Evolutionary conservation across 768 basidiomycete genomes (phyloP), one percentile per base, ranked within the genome.

Genomic region (Leccinum variicolor): DNA sequence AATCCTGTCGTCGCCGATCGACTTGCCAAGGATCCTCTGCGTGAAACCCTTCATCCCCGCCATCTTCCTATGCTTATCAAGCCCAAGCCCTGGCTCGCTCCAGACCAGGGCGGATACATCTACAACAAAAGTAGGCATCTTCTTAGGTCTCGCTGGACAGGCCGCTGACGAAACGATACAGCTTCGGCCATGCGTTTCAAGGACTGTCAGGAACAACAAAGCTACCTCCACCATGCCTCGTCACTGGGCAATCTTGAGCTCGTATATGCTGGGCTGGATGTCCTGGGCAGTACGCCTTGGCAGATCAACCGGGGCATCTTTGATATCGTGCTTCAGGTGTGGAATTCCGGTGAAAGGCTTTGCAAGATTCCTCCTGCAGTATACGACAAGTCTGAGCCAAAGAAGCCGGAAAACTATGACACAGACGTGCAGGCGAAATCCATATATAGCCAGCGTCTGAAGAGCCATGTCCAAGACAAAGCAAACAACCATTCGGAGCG

Each of bases 1-100:
- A 96, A 98, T 70, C 85, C 88, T 0, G 84, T 80, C 4, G 88
- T 98, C 6, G 77, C 86, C 3, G 85, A 89, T 14, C 82, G 89
- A 3, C 76, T 98, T 54, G 85, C 91, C 3, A 84, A 83, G 57
- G 95, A 98, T 59, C 78, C 74, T 41, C 66, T 94, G 19, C 74
- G 77, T 13, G 81, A 85, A 53, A 83, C 89, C 0, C 77, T 98
- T 17, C 94, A 96, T 73, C 94, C 96, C 15, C 90, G 94, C 2
- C 92, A 96, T 72, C 79, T 99, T 23, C 96, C 96, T 9, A 99
- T 98, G 97, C 80, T 99, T 7, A 82, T 95, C 25, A 85, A 86
- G 60, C 96, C 96, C 2, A 87, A 86, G 61, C 91, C 92, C 0
- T 98, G 95, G 96, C 66, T 90, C 2, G 77, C 78, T 56, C 80